These are phyloP conservation scores for Quercus dentata DNA, from an alignment of 306 rosid species.

Conservation along the genomic window DNA sequence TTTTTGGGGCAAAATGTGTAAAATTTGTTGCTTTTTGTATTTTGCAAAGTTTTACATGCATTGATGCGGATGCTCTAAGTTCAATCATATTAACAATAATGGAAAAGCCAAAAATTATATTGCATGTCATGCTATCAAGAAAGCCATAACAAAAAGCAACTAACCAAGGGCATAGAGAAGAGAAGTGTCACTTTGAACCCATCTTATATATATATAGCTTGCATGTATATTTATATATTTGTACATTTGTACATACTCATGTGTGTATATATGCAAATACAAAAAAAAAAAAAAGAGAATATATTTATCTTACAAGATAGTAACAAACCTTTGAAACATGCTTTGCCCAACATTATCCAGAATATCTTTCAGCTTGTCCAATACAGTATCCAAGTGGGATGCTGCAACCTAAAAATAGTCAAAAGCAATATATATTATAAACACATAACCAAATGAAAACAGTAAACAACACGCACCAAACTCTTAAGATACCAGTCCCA, in stretches of 20 bases:
- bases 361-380: constrained; percentile 91
- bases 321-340: constrained; percentile 73
- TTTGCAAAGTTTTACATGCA: too few species aligned
- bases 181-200: too few species aligned
- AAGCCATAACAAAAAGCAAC: too few species aligned
- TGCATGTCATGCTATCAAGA: too few species aligned
- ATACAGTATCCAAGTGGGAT: constrained; percentile 93
- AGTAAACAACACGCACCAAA: constrained; percentile 13
- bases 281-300: constrained; percentile 10
- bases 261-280: constrained; percentile 11
- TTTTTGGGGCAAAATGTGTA: too few species aligned
- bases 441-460: constrained; percentile 25
- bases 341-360: constrained; percentile 86
- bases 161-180: too few species aligned
- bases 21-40: too few species aligned
- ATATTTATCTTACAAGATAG: constrained; percentile 27
- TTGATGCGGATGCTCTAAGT: too few species aligned
- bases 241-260: constrained; percentile 2
- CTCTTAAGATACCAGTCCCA: constrained; percentile 75
- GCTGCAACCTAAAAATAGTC: constrained; percentile 77
- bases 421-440: constrained; percentile 21
- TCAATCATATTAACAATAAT: too few species aligned
- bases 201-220: too few species aligned
- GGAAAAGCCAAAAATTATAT: too few species aligned
- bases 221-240: neutral